Conservation (phyloP, 805 yeast genomes). For the Ogataea dorogensis region DNA sequence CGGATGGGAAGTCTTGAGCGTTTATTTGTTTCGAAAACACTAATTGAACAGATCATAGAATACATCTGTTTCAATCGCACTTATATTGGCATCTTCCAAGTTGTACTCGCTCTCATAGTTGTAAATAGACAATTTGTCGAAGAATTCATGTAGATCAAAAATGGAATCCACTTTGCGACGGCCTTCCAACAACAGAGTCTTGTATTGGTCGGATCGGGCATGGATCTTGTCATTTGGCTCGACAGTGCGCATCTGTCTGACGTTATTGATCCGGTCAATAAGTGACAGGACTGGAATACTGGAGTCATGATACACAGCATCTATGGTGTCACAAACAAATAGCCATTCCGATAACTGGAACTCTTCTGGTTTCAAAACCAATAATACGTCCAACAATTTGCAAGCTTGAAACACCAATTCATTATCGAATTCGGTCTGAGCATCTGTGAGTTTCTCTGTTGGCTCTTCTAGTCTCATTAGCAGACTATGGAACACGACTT, state of each 20-base stretch:
- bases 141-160: constrained; percentile 57
- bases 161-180: constrained; percentile 40
- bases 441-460: constrained; percentile 7
- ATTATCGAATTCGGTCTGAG: constrained; percentile 36
- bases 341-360: constrained; percentile 81
- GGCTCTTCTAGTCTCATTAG: constrained; percentile 21
- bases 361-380: constrained; percentile 71
- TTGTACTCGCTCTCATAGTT: constrained; percentile 67
- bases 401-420: constrained; percentile 55
- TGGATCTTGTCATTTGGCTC: constrained; percentile 23
- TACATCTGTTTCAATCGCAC: constrained; percentile 54
- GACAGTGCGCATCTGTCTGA: constrained; percentile 26
- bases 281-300: constrained; percentile 36
- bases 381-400: constrained; percentile 73
- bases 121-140: constrained; percentile 60
- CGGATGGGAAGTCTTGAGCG: constrained; percentile 91
- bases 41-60: constrained; percentile 51
- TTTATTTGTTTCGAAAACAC: constrained; percentile 55
- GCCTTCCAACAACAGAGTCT: constrained; percentile 47
- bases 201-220: constrained; percentile 11
- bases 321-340: constrained; percentile 61
- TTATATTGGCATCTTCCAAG: constrained; percentile 41
- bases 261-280: constrained; percentile 32
- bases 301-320: constrained; percentile 31
- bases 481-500: constrained; percentile 45